These are phyloP conservation scores for Baudoinia panamericana DNA, from an alignment of 495 filamentous ascomycete genomes.

Conservation along the genomic window DNA sequence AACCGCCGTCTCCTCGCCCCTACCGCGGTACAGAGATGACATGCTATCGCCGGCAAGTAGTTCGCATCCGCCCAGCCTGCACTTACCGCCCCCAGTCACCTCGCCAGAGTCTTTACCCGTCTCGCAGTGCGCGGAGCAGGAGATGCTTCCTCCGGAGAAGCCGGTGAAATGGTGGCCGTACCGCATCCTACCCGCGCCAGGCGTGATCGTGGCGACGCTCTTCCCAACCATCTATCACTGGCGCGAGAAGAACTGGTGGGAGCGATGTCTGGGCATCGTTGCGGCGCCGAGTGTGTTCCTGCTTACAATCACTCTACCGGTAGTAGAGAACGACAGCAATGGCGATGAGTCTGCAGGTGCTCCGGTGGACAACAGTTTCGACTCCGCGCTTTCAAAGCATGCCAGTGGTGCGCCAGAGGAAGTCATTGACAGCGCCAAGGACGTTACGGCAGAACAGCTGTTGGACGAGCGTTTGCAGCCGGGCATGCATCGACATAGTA, in stretches of 20 bases:
- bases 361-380: constrained; percentile 4
- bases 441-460: neutral
- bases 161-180: constrained; percentile 55
- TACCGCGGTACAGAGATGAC: constrained; percentile 40
- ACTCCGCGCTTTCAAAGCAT: constrained; percentile 4
- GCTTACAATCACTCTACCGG: constrained; percentile 82
- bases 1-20: constrained; percentile 27
- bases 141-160: constrained; percentile 5
- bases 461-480: constrained; percentile 2
- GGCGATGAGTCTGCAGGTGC: constrained; percentile 35
- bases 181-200: constrained; percentile 51
- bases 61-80: constrained; percentile 39
- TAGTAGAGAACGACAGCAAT: constrained; percentile 55
- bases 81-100: constrained; percentile 37
- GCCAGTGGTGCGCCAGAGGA: neutral
- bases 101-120: constrained; percentile 38
- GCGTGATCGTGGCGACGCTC: constrained; percentile 56
- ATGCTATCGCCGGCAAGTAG: constrained; percentile 22
- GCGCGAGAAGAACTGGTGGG: constrained; percentile 61
- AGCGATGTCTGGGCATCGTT: constrained; percentile 61
- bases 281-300: constrained; percentile 83
- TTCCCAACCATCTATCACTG: constrained; percentile 82
- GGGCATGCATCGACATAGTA: constrained; percentile 1
- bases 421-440: neutral
- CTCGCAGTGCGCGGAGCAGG: constrained; percentile 18